phyloP scores from a whole-genome alignment of 345 rosid species.

The Gossypium thurberi region DNA sequence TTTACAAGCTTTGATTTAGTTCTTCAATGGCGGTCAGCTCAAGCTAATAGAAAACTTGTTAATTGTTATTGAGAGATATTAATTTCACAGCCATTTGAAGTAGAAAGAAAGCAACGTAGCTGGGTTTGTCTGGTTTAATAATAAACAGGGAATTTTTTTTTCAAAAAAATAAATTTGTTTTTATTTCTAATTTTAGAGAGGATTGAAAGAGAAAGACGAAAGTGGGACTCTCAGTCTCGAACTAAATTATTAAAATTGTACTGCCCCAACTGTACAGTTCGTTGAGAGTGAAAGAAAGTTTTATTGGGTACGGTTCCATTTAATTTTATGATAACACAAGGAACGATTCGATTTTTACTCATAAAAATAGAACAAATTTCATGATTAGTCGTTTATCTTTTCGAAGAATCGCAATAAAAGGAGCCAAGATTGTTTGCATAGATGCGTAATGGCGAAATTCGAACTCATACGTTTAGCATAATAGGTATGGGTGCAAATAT shows the following conservation, averaged over 20 bases:
- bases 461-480: too few species aligned
- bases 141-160: not conserved
- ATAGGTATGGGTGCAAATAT: too few species aligned
- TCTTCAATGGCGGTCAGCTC: conserved; percentile 15
- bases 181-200: not conserved
- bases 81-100: conserved; percentile 23
- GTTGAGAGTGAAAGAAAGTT: conserved; percentile 12
- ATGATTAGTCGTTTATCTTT: too few species aligned
- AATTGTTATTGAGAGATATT: not conserved
- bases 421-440: too few species aligned
- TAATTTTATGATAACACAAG: not conserved
- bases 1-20: not conserved
- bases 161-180: too few species aligned
- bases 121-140: conserved; percentile 9
- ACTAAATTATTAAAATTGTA: not conserved
- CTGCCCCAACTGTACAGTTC: conserved; percentile 21
- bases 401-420: too few species aligned
- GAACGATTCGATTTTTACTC: too few species aligned
- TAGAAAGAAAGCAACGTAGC: conserved; percentile 29
- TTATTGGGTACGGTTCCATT: not conserved
- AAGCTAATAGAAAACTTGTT: not conserved
- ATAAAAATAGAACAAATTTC: accelerated
- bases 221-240: not conserved
- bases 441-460: too few species aligned
- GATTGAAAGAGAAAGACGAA: not conserved